phyloP scores from a whole-genome alignment of 2,329 filamentous ascomycete genomes.

The Clarireedia sp. region DNA sequence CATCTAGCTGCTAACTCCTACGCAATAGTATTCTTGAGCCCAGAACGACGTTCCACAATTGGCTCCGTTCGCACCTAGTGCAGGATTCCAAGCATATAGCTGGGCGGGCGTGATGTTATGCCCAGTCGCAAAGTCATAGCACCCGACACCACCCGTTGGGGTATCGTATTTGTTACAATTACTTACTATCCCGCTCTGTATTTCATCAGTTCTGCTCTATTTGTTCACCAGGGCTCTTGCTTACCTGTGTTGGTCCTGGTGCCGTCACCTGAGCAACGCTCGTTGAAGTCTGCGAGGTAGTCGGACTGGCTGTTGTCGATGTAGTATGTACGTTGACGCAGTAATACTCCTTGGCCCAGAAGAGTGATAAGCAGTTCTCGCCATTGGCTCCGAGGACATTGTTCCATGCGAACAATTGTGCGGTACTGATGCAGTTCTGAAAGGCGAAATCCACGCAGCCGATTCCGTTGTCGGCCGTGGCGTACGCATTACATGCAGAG shows the following conservation, averaged over 20 bases:
- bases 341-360: slow-evolving; percentile 22
- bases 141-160: too few relatives aligned
- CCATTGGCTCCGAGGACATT: slow-evolving; percentile 15
- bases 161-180: too few relatives aligned
- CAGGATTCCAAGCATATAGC: not conserved
- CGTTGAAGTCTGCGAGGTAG: slow-evolving; percentile 4
- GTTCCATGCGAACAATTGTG: not conserved
- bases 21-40: too few relatives aligned
- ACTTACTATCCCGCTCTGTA: too few relatives aligned
- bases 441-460: too few relatives aligned
- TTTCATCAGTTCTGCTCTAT: too few relatives aligned
- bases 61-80: not conserved
- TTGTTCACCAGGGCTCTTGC: too few relatives aligned
- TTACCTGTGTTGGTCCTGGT: slow-evolving; percentile 23
- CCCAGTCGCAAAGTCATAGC: too few relatives aligned
- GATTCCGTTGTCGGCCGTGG: too few relatives aligned
- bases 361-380: slow-evolving; percentile 5
- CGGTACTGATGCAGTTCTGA: too few relatives aligned
- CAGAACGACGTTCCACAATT: too few relatives aligned
- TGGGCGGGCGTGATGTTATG: not conserved
- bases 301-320: not conserved
- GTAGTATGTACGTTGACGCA: slow-evolving; percentile 15
- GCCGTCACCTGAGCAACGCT: slow-evolving; percentile 8
- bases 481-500: slow-evolving; percentile 6
- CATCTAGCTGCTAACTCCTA: too few relatives aligned